A percentile compares a stretch with the other conserved stretches of the same genome.
Evolutionary conservation across 805 yeast genomes (phyloP).

Genomic region (Crinitomyces ghanaensis): DNA sequence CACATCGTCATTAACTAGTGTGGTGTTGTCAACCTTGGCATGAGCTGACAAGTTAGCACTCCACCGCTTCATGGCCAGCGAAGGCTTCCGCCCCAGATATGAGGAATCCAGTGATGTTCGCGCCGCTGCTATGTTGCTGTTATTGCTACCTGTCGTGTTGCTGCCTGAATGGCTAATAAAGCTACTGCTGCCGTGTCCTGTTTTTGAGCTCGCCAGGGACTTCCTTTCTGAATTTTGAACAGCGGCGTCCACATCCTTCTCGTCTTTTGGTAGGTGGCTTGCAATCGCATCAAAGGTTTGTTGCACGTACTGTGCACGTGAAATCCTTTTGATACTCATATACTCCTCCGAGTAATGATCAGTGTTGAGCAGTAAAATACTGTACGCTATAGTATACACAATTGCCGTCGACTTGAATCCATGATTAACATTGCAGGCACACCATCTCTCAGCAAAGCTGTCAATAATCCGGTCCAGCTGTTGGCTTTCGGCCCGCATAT

Average conservation of each 20-base stretch:
- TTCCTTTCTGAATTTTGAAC: not conserved
- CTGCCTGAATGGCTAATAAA: too few relatives aligned
- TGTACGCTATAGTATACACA: constrained; percentile 60
- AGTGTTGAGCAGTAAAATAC: constrained; percentile 63
- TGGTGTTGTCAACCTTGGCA: constrained; percentile 7
- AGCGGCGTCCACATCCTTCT: not conserved
- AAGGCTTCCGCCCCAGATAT: constrained; percentile 4
- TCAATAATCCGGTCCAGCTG: constrained; percentile 66
- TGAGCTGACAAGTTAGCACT: constrained; percentile 6
- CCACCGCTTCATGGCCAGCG: constrained; percentile 10
- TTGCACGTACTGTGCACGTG: constrained; percentile 25
- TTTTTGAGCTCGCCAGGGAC: not conserved
- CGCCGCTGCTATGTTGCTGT: constrained; percentile 1
- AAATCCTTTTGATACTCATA: constrained; percentile 22
- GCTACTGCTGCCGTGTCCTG: not conserved
- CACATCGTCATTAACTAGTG: constrained; percentile 9
- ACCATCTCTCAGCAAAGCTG: constrained; percentile 56
- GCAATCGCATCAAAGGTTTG: constrained; percentile 15
- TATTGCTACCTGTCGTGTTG: constrained; percentile 1
- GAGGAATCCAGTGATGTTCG: constrained; percentile 8
- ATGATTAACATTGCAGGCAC: constrained; percentile 35
- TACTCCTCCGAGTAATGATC: constrained; percentile 50
- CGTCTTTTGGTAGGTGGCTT: constrained; percentile 10
- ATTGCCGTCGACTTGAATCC: constrained; percentile 41
- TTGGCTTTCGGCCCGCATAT: constrained; percentile 73